phyloP scores from a whole-genome alignment of 305 asterid genomes.

The Fraxinus sp. region DNA sequence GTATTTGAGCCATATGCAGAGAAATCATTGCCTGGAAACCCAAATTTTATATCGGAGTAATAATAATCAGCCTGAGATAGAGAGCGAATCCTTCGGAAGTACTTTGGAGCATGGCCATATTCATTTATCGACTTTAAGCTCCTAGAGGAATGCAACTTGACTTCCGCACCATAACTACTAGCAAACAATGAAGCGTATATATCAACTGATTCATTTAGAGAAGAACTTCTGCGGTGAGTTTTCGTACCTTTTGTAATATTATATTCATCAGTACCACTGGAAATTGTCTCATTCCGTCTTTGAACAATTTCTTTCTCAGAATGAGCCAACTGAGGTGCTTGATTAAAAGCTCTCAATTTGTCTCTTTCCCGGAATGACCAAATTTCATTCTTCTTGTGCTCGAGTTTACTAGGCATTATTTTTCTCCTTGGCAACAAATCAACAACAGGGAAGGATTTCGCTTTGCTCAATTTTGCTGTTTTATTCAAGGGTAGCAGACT shows the following conservation, averaged over 20 bases:
- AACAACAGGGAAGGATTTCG: constrained; percentile 62
- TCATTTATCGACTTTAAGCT: constrained; percentile 64
- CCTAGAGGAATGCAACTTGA: constrained; percentile 39
- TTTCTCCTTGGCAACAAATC: constrained; percentile 27
- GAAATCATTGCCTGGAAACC: constrained; percentile 27
- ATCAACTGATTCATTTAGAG: constrained; percentile 59
- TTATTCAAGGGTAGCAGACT: constrained; percentile 27
- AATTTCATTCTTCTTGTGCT: constrained; percentile 56
- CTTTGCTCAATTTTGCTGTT: constrained; percentile 37
- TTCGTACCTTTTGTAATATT: constrained; percentile 7
- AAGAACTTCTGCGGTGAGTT: constrained; percentile 49
- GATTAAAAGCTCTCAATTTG: constrained; percentile 11
- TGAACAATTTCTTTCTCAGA: constrained; percentile 4
- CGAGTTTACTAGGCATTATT: constrained; percentile 54
- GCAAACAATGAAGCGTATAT: constrained; percentile 56
- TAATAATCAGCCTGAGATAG: constrained; percentile 48
- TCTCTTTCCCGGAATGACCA: constrained; percentile 44
- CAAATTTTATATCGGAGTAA: constrained; percentile 31
- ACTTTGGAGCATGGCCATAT: constrained; percentile 35
- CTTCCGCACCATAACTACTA: constrained; percentile 35
- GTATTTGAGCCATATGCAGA: constrained; percentile 26
- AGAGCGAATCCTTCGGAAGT: constrained; percentile 50
- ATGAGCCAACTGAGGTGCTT: constrained; percentile 1
- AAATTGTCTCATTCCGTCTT: not conserved
- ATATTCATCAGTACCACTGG: constrained; percentile 22